Conservation (phyloP, 2,329 filamentous ascomycete species). For the Aspergillus fumigatus region DNA sequence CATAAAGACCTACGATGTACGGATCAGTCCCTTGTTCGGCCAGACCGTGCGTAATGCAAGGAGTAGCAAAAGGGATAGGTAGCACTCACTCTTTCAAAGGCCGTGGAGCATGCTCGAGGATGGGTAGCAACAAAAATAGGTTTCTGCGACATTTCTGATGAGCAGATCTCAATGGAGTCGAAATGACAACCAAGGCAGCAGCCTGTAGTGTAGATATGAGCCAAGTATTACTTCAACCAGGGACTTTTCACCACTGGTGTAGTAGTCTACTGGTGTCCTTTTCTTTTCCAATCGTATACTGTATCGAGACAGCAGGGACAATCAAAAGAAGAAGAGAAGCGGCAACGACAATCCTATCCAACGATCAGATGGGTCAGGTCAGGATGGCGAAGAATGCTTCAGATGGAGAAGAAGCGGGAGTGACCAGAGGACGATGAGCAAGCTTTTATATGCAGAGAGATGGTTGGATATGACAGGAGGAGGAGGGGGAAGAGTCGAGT, state of each 20-base stretch:
- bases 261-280: slow-evolving; percentile 5
- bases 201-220: not conserved
- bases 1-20: slow-evolving; percentile 76
- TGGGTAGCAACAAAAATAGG: slow-evolving; percentile 92
- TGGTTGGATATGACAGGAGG: not conserved
- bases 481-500: not conserved
- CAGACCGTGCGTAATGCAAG: not conserved
- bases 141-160: slow-evolving; percentile 62
- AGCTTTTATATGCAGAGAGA: not conserved
- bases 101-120: slow-evolving; percentile 90
- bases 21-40: not conserved
- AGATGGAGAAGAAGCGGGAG: not conserved
- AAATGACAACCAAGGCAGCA: not conserved
- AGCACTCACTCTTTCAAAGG: slow-evolving; percentile 78
- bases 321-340: not conserved
- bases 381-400: not conserved
- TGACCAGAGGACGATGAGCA: not conserved
- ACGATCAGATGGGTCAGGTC: not conserved
- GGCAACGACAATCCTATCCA: not conserved
- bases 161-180: too few species aligned
- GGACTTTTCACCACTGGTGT: slow-evolving; percentile 19
- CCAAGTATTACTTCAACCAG: slow-evolving; percentile 10
- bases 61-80: slow-evolving; percentile 12
- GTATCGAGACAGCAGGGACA: not conserved
- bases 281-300: not conserved